Conservation (phyloP, 352 stramenopile genomes). For the Phytophthora podocarpi region DNA sequence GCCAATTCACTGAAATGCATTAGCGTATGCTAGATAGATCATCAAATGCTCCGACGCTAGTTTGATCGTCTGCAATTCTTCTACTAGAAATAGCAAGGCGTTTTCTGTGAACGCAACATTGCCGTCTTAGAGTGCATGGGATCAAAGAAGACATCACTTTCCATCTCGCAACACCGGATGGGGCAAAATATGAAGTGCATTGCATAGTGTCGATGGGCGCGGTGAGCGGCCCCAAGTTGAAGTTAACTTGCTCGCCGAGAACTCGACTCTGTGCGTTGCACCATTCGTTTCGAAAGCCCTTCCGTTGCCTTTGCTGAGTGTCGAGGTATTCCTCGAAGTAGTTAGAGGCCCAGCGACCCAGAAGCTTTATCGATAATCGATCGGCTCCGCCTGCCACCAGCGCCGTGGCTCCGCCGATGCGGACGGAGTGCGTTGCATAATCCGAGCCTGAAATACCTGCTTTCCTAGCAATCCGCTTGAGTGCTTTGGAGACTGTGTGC, state of each 20-base stretch:
- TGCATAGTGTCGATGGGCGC: slow-evolving; percentile 6
- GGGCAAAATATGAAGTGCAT: slow-evolving; percentile 2
- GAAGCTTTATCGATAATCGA: slow-evolving; percentile 19
- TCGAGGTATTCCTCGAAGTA: slow-evolving; percentile 24
- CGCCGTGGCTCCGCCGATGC: slow-evolving; percentile 24
- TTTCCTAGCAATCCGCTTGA: background rate
- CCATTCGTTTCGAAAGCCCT: slow-evolving; percentile 14
- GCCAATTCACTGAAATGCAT: slow-evolving; percentile 1
- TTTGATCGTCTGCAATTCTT: slow-evolving; percentile 5
- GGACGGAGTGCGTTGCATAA: slow-evolving; percentile 21
- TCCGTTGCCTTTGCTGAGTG: slow-evolving; percentile 2
- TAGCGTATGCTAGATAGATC: slow-evolving; percentile 5
- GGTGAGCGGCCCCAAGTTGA: slow-evolving; percentile 23
- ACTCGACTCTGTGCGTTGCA: slow-evolving; percentile 8
- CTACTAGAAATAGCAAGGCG: background rate
- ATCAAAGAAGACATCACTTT: background rate
- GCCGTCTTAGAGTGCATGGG: background rate
- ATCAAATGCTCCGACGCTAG: slow-evolving; percentile 11
- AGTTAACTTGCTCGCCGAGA: background rate
- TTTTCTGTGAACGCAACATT: slow-evolving; percentile 1
- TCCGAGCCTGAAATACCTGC: background rate
- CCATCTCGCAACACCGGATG: slow-evolving; percentile 2
- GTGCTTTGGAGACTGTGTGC: background rate
- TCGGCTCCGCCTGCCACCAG: slow-evolving; percentile 5
- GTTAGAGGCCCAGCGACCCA: slow-evolving; percentile 12